Base-by-base conservation (phyloP, 2,329 filamentous ascomycete species). In the Trichoderma sp. region DNA sequence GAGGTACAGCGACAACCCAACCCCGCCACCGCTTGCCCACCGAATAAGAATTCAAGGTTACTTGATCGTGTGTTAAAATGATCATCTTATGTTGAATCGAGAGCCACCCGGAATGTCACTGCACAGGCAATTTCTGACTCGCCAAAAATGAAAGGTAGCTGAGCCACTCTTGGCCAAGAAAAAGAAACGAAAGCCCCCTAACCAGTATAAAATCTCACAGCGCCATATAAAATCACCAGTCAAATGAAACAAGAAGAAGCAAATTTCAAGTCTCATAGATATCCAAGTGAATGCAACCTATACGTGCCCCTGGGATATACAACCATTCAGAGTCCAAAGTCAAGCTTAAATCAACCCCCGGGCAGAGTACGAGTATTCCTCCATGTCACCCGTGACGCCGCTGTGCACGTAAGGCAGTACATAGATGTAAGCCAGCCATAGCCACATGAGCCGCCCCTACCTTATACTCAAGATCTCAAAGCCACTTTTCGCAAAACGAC, bases 101-200 rank as follows among this genome's bases (percentile, higher is more conserved):
- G 41, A 45, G 19, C 7, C 30, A 7, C 30, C 30, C 30, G 2
- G 7, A 3, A 30, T 28, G 5, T 47, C 41, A n/a, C 26, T 7
- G 28, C 43, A 30, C 56, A 39, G 5, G 44, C 44, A 19, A 41
- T 41, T 39, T 60, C 57, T 50, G 44, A 50, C 57, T 21, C 21
- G 26, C 34, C 12, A 26, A 26, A 28, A 3, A 26, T 14, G 28
- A 52, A 19, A 6, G 17, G 14, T 15, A 14, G 57, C 57, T 60
- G 45, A 60, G 57, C 57, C 57, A 60, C 57, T 28, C 57, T 60
- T 12, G 5, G 57, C 57, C 45, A 59, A 59, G 56, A 24, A 30
- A 44, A 14, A 19, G 14, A 9, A 44, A 44, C 17, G 14, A n/a
- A n/a, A 51, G n/a, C 10, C 15, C 26, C 19, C 39, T 21, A 19